A percentile compares a stretch with the other conserved stretches of the same genome.
phyloP scores from a whole-genome alignment of 176 grass and related monocot genomes.

The Cocos nucifera region DNA sequence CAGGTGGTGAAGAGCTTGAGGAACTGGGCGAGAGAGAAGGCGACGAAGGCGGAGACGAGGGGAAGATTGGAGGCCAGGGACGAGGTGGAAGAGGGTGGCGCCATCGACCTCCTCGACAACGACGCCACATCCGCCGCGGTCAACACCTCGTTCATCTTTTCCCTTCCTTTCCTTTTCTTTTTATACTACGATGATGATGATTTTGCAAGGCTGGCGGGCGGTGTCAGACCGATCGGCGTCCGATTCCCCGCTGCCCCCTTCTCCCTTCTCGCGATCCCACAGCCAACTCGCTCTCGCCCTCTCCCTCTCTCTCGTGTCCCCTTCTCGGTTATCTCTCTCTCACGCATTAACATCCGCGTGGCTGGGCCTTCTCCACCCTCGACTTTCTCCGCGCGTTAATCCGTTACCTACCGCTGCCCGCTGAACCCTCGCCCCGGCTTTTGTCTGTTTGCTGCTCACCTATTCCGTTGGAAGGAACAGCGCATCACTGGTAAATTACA shows the following conservation, averaged over 20 bases:
- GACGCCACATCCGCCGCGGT: constrained; percentile 30
- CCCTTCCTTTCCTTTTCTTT: not conserved
- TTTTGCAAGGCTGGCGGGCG: too few relatives aligned
- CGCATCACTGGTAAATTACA: too few relatives aligned
- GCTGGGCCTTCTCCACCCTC: too few relatives aligned
- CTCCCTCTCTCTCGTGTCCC: not conserved
- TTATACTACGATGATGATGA: too few relatives aligned
- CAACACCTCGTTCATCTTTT: constrained; percentile 57
- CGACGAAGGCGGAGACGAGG: constrained; percentile 59
- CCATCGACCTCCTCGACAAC: constrained; percentile 17
- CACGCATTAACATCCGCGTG: not conserved
- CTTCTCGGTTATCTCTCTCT: not conserved
- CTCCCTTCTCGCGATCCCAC: not conserved
- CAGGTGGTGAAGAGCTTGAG: constrained; percentile 79
- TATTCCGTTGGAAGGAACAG: too few relatives aligned
- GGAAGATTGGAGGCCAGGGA: constrained; percentile 42
- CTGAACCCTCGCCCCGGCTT: too few relatives aligned
- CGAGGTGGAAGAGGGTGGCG: not conserved
- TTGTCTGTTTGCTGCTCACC: too few relatives aligned
- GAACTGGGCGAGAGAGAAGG: constrained; percentile 65
- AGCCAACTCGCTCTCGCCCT: not conserved
- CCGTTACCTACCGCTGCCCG: too few relatives aligned
- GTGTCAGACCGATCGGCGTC: too few relatives aligned
- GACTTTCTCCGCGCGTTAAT: too few relatives aligned
- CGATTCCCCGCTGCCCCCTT: too few relatives aligned